phyloP scores from a whole-genome alignment of 2,329 filamentous ascomycete species.

The Tothia fuscella region DNA sequence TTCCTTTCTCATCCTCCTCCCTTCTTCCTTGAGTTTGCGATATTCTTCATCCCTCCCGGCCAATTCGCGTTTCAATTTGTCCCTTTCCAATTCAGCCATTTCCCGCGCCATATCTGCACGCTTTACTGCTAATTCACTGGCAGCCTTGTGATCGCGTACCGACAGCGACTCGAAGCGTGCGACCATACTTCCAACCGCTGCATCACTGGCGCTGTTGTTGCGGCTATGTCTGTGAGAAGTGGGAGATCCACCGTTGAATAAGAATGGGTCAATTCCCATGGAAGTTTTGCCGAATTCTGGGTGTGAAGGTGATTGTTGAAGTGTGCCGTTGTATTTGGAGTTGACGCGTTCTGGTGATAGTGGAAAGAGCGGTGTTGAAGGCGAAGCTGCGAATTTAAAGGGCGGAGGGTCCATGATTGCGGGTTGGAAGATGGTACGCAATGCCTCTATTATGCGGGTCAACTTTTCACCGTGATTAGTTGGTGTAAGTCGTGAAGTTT shows the following conservation, averaged over 20 bases:
- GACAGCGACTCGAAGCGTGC: slow-evolving; percentile 62
- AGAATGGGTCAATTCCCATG: slow-evolving; percentile 1
- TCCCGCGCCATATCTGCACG: slow-evolving; percentile 30
- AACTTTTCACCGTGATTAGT: no score
- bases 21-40: slow-evolving; percentile 51
- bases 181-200: slow-evolving; percentile 37
- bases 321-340: slow-evolving; percentile 20
- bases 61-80: slow-evolving; percentile 41
- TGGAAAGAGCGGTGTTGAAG: slow-evolving; percentile 46
- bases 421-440: no score
- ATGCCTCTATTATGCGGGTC: no score
- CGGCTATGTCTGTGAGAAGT: slow-evolving; percentile 24
- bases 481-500: no score
- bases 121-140: slow-evolving; percentile 31
- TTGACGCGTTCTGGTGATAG: slow-evolving; percentile 55
- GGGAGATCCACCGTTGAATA: slow-evolving; percentile 34
- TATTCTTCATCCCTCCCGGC: slow-evolving; percentile 63
- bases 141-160: slow-evolving; percentile 33
- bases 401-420: slow-evolving; percentile 3
- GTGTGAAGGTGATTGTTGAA: slow-evolving; percentile 20
- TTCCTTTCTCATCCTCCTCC: slow-evolving; percentile 41
- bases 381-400: slow-evolving; percentile 36
- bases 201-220: slow-evolving; percentile 22
- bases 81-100: slow-evolving; percentile 22
- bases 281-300: slow-evolving; percentile 17